Base-by-base conservation (phyloP, 306 rosid species). In the Quercus dentata region DNA sequence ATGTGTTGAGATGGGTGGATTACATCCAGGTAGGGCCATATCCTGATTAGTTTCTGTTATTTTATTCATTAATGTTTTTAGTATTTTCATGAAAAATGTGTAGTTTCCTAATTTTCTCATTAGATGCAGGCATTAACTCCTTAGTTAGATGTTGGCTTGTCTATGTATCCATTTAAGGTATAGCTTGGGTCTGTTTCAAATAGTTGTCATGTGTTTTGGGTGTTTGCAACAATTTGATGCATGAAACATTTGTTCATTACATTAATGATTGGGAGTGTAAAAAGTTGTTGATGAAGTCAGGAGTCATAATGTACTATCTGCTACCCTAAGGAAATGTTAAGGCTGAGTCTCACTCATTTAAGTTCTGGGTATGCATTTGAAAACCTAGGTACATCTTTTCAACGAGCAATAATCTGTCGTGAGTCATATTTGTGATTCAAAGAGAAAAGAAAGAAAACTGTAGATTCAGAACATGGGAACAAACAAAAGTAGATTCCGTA, bases 1-100 rank as follows among this genome's bases (percentile, higher is more conserved):
- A 96, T 85, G 78, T 93, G 20, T 31, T 93, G 81, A 93, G 99
- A 90, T 96, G 99, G 98, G 27, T 83, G 52, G 96, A 89, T 82
- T 89, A 89, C 85, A 89, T 93, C 83, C 98, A 96, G 92, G 98
- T 96, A 88, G 58, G 75, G 74, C 55, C 82, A 56, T 18, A 14
- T 80, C 33, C 44, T 44, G 41, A 18, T 35, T 46, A 1, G 52
- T 67, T 67, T 67, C 52, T 10, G 25, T 33, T 63, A 28, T 63
- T 63, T 63, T 28, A 63, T 63, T 28, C 17, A 14, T 63, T 21
- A 21, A 27, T 28, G 44, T 63, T 63, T 63, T 63, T 63, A 9
- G 14, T 28, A 28, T 11, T 19, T 8, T 63, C n/a, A 33, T 63
- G 10, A 18, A 59, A 59, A 21, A 59, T 23, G n/a, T 27, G 6